A percentile compares a stretch with the other conserved stretches of the same genome.
Conservation (phyloP, 345 rosid species). For the Boechera divaricarpa region DNA sequence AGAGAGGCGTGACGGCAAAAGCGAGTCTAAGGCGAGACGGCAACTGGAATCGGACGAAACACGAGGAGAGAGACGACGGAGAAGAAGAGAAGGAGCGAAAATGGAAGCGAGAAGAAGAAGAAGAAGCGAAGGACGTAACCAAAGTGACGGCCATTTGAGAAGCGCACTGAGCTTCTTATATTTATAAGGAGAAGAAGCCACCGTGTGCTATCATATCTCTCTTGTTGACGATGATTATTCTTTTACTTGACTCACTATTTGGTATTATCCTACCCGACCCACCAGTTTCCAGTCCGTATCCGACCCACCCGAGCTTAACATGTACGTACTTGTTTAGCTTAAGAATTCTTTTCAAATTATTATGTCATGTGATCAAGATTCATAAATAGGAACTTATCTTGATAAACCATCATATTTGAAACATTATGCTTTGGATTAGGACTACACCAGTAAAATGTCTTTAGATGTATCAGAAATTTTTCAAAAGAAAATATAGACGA, state of each 20-base stretch:
- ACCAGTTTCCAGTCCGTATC: background rate
- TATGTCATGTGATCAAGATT: background rate
- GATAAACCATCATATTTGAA: no score
- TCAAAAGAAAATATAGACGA: background rate
- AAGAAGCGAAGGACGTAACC: conserved; percentile 54
- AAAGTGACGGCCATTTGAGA: conserved; percentile 56
- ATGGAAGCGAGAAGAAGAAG: conserved; percentile 37
- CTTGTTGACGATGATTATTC: conserved; percentile 5
- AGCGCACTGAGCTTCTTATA: conserved; percentile 31
- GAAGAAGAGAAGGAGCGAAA: conserved; percentile 34
- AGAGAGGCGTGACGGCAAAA: conserved; percentile 46
- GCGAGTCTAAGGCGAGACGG: conserved; percentile 44
- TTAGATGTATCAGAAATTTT: no score
- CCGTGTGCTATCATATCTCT: conserved; percentile 31
- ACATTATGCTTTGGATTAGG: no score
- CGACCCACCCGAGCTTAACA: background rate
- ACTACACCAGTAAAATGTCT: no score
- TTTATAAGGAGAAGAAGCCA: conserved; percentile 36
- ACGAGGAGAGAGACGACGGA: conserved; percentile 35
- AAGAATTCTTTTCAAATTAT: background rate
- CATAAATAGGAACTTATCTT: background rate
- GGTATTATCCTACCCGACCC: conserved; percentile 13
- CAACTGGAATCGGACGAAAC: conserved; percentile 21
- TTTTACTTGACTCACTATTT: conserved; percentile 27
- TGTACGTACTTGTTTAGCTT: background rate